These are phyloP conservation scores for Parastagonospora avenae DNA, from an alignment of 2,329 filamentous ascomycete species.

Conservation along the genomic window DNA sequence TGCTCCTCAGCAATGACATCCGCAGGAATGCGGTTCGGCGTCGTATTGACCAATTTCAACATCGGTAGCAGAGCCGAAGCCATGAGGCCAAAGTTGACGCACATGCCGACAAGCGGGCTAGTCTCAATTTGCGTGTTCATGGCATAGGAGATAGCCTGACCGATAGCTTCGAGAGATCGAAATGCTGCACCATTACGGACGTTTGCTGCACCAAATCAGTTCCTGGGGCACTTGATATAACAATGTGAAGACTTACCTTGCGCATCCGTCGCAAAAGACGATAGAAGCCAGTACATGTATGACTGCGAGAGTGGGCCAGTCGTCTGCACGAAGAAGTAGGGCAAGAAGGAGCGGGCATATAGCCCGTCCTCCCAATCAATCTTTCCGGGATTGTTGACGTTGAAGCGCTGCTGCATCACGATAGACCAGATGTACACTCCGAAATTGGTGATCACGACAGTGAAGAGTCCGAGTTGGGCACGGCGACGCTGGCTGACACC, in stretches of 20 bases:
- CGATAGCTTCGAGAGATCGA: constrained; percentile 34
- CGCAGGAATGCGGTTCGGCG: constrained; percentile 40
- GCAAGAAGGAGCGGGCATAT: constrained; percentile 52
- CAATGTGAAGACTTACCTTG: constrained; percentile 13
- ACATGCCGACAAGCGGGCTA: constrained; percentile 33
- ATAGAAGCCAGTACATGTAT: constrained; percentile 42
- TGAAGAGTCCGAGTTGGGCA: constrained; percentile 54
- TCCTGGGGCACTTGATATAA: background rate
- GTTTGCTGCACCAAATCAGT: constrained; percentile 19
- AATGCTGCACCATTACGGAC: constrained; percentile 34
- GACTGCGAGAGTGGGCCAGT: constrained; percentile 42
- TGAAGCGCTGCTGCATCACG: constrained; percentile 53
- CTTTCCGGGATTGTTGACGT: constrained; percentile 46
- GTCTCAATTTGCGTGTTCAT: constrained; percentile 40
- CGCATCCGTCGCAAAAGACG: constrained; percentile 35
- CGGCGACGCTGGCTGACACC: constrained; percentile 62
- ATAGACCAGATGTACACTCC: constrained; percentile 60
- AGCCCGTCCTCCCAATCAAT: constrained; percentile 55
- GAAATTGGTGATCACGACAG: constrained; percentile 53
- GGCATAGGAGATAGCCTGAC: constrained; percentile 35
- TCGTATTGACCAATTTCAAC: constrained; percentile 37
- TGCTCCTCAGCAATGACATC: constrained; percentile 36
- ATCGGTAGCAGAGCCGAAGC: constrained; percentile 37
- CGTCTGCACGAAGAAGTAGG: constrained; percentile 57
- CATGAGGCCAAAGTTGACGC: constrained; percentile 42